Base-by-base conservation (phyloP, 352 stramenopile species). In the Phytophthora nicotianae region DNA sequence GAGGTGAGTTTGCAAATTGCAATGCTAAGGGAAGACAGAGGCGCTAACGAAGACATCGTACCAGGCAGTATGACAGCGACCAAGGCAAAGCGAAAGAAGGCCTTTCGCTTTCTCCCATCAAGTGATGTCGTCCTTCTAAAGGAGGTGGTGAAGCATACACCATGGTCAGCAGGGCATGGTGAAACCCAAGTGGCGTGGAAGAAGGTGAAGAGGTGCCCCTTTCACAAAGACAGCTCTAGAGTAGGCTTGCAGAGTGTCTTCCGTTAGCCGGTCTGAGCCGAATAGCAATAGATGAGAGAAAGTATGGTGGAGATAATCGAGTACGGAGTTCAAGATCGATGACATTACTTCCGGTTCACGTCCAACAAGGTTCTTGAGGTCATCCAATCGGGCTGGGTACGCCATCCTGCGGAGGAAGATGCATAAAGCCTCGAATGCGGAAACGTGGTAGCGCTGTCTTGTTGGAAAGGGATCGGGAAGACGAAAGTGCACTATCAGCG, bases 351-450 rank as follows among this genome's bases (percentile, higher is more conserved):
- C 35, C 19, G 24, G 26, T 35, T 6, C 38, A 21, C 50, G 23
- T 8, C 26, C 51, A 45, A 59, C 50, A 11, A 45, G 38, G 7
- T 59, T 19, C 33, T 50, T 27, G 19, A 59, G 38, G 5, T 59
- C 51, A 27, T 59, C 29, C 3, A 59, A 14, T 45, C 51, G 51
- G 7, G 41, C 51, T 24, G 40, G 41, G 50, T 59, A 59, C 10
- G 51, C 26, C 51, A 59, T 59, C 11, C 51, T 29, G 21, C 51
- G 40, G 17, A 50, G 40, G 20, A 50, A 56, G 35, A 59, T 50
- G 11, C 40, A 42, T 6, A 51, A 6, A 2, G 52, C 27, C 1
- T 33, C 49, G 0, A 60, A n/a, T 8, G 32, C 14, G 8, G 14
- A 38, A 3, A 16, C 32, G 13, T 14, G 32, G 13, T 52, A 51